Base-by-base conservation (phyloP, 2,329 filamentous ascomycete genomes). In the Curvularia lunata region DNA sequence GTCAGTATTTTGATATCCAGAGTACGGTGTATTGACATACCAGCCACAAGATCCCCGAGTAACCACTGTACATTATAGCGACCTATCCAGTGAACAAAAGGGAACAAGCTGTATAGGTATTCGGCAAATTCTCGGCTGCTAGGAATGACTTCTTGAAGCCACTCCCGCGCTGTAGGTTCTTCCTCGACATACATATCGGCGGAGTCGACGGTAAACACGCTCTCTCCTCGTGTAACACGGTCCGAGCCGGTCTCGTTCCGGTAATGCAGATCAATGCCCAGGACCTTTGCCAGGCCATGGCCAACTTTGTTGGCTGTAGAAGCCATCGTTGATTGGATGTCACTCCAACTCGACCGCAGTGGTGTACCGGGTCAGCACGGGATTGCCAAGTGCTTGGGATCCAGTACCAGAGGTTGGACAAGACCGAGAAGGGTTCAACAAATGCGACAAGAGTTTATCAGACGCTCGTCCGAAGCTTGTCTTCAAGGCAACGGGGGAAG, bases 41-140 rank as follows among this genome's bases (percentile, higher is more conserved):
- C 94, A 58, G 95, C 94, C 56, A 98, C 88, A 46, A 98, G 78
- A 79, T 99, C 95, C 69, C 95, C 95, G 16, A 87, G 76, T 5
- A 97, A 78, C 95, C 95, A 99, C 80, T 92, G 88, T 4, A 88
- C 10, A 74, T 99, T 99, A 80, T 99, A 99, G 66, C 88, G 86
- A 10, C 81, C 78, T 56, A 98, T 94, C 95, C 95, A 99, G n/a
- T 86, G 83, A 5, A 90, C 75, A 73, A 97, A 98, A 0, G 95
- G 95, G 66, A 99, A 96, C 1, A 98, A 80, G 13, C 85, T 89
- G 64, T 82, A 79, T 56, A 88, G 54, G 72, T 97, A 99, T 2
- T 79, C 67, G 5, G 76, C 48, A 3, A 88, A 52, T 34, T 90
- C 83, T 1, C 73, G 63, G 7, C 80, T 75, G 0, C 81, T 82